Evolutionary conservation across 2,329 filamentous ascomycete genomes (phyloP), one percentile per base, ranked within the genome.

Genomic region (Pseudogymnoascus pannorum): DNA sequence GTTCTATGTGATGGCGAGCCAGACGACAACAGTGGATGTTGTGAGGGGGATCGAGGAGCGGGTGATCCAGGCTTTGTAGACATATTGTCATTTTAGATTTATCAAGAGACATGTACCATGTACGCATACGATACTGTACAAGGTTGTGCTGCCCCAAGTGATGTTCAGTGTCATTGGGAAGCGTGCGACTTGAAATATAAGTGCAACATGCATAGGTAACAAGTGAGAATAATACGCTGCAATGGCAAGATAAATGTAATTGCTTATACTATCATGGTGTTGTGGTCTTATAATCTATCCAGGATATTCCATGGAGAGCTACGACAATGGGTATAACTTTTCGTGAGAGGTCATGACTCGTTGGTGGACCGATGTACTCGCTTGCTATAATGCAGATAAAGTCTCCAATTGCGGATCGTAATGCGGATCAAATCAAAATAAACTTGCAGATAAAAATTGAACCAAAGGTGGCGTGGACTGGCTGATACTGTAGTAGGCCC

Each of bases 1-100:
- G 0, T 69, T 85, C 6, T 85, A 85, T 67, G 64, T 85, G 33
- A 85, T 85, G 82, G 75, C 80, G 0, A 75, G 81, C 54, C 81
- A 83, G 65, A 79, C 71, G 29, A 72, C 24, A 11, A 54, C 24
- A n/a, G 24, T 54, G 4, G 24, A 54, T 54, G 44, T 31, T 54
- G 44, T 54, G 16, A 54, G 44, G 9, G 24, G 44, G 2, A 54
- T 54, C 12, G 44, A 54, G 24, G 44, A 54, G 8, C 44, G 44
- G 9, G 44, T 54, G n/a, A 18, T 54, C 24, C 44, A 31, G 2
- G n/a, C 44, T 8, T 5, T 54, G 44, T 54, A 54, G 24, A 54
- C n/a, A 12, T 54, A 54, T 54, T 51, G 44, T 8, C 8, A 29
- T 6, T 12, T 31, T 54, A 54, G n/a, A 54, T 54, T 54, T 54